These are phyloP conservation scores for Cystoisospora suis DNA, from an alignment of 169 alveolate species.

Conservation along the genomic window DNA sequence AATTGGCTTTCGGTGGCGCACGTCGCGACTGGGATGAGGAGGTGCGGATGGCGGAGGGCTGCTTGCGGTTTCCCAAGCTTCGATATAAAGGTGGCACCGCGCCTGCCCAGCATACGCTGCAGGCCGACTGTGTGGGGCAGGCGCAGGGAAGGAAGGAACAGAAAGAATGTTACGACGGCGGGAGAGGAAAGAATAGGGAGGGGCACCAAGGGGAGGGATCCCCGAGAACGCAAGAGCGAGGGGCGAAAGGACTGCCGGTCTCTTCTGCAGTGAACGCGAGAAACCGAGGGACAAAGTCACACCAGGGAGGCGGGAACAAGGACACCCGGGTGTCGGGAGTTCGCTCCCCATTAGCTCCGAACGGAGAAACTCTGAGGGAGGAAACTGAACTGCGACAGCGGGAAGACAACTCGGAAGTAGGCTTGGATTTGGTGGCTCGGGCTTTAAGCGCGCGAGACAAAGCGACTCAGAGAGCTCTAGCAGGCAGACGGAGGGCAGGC, in stretches of 20 bases:
- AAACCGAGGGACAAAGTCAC: neutral
- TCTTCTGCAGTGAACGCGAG: neutral
- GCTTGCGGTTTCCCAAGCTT: neutral
- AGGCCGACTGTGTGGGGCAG: neutral
- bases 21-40: too few relatives aligned
- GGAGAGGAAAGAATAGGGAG: neutral
- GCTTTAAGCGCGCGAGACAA: too few relatives aligned
- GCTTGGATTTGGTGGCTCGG: too few relatives aligned
- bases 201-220: neutral
- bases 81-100: conserved; percentile 7
- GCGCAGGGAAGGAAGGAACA: neutral
- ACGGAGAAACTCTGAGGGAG: too few relatives aligned
- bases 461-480: neutral
- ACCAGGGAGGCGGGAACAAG: neutral
- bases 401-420: too few relatives aligned
- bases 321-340: too few relatives aligned
- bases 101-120: neutral
- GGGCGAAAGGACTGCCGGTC: neutral
- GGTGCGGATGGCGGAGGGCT: too few relatives aligned
- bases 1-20: too few relatives aligned
- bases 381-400: too few relatives aligned
- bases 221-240: neutral
- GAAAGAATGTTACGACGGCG: neutral
- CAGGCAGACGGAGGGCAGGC: neutral
- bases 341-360: too few relatives aligned